Evolutionary conservation across 768 basidiomycete species (phyloP).

Genomic region (Lactarius quietus): DNA sequence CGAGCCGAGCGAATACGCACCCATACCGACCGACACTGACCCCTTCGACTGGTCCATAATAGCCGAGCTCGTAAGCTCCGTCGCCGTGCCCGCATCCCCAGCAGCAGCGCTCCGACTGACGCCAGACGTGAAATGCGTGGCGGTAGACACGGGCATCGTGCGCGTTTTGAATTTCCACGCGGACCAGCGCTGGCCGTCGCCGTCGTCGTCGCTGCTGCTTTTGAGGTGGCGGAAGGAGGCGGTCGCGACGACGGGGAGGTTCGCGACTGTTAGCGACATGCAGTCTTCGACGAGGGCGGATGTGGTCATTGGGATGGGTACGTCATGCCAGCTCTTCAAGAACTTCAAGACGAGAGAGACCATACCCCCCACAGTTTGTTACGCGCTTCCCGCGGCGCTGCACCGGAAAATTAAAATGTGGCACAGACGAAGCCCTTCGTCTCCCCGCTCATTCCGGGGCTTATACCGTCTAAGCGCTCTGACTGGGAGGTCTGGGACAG

Average conservation of each 20-base stretch:
- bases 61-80: not conserved
- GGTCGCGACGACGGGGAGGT: conserved; percentile 23
- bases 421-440: no score
- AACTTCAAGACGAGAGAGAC: no score
- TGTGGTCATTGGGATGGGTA: conserved; percentile 32
- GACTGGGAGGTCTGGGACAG: no score
- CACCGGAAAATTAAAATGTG: no score
- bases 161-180: conserved; percentile 27
- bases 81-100: not conserved
- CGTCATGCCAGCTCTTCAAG: no score
- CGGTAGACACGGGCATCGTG: not conserved
- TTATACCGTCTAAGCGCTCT: no score
- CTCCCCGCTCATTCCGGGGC: no score
- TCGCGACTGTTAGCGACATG: conserved; percentile 22
- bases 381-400: no score
- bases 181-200: conserved; percentile 24
- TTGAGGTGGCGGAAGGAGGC: conserved; percentile 14
- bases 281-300: conserved; percentile 33
- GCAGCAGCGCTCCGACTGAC: not conserved
- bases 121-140: not conserved
- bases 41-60: not conserved
- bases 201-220: conserved; percentile 9
- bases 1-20: not conserved
- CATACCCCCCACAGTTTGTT: no score
- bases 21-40: not conserved